Evolutionary conservation across 495 filamentous ascomycete species (phyloP).

Genomic region (Umbilicaria muhlenbergii): DNA sequence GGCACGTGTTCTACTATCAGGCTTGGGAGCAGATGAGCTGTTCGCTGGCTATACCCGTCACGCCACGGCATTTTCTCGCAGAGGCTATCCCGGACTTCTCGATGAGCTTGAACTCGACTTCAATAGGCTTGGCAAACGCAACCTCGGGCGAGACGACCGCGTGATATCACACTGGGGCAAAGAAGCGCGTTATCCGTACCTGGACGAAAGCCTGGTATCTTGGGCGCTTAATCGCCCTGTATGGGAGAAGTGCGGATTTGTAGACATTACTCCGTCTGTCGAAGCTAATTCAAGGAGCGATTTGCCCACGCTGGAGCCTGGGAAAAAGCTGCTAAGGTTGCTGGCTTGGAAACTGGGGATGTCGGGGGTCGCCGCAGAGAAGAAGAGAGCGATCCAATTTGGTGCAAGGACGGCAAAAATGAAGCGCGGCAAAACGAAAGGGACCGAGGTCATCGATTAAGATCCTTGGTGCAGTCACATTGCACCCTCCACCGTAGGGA

Average conservation of each 20-base stretch:
- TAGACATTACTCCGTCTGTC: slow-evolving; percentile 10
- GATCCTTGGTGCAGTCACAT: neutral
- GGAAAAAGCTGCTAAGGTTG: slow-evolving; percentile 67
- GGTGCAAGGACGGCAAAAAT: slow-evolving; percentile 77
- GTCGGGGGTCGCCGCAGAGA: slow-evolving; percentile 53
- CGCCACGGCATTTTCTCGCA: slow-evolving; percentile 50
- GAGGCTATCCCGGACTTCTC: slow-evolving; percentile 53
- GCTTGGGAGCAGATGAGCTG: slow-evolving; percentile 89
- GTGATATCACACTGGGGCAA: slow-evolving; percentile 81
- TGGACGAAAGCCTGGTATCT: slow-evolving; percentile 71
- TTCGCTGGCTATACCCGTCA: slow-evolving; percentile 90
- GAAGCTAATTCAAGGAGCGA: slow-evolving; percentile 16
- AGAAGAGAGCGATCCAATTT: slow-evolving; percentile 90
- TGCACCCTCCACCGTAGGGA: too few relatives aligned
- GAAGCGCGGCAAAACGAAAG: slow-evolving; percentile 55
- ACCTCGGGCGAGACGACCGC: slow-evolving; percentile 86
- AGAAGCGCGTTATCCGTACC: slow-evolving; percentile 81
- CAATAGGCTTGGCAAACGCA: slow-evolving; percentile 72
- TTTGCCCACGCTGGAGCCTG: slow-evolving; percentile 40
- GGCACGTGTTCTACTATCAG: slow-evolving; percentile 75
- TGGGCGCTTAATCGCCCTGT: slow-evolving; percentile 64
- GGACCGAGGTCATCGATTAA: slow-evolving; percentile 32
- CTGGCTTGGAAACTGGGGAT: slow-evolving; percentile 65
- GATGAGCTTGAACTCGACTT: slow-evolving; percentile 82
- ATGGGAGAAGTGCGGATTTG: slow-evolving; percentile 78